These are phyloP conservation scores for Somion occarium DNA, from an alignment of 1,284 basidiomycete species.

Conservation along the genomic window DNA sequence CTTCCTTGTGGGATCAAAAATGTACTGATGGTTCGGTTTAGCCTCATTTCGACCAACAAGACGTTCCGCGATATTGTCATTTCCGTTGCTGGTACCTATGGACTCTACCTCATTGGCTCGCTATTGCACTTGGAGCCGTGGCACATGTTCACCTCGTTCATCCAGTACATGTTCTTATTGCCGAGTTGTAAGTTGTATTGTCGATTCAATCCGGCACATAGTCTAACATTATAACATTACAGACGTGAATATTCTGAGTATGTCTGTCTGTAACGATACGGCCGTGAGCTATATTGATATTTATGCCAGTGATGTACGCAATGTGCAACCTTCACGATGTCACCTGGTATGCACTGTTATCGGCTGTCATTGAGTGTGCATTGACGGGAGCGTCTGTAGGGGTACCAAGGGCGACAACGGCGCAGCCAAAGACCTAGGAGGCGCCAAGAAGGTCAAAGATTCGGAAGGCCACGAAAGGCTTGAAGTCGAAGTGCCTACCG, in stretches of 20 bases:
- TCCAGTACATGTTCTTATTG: constrained; percentile 79
- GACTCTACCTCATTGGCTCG: constrained; percentile 83
- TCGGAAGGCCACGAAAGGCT: constrained; percentile 81
- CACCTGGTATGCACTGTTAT: constrained; percentile 51
- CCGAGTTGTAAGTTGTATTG: constrained; percentile 53
- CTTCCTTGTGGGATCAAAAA: constrained; percentile 10
- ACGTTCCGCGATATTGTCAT: constrained; percentile 81
- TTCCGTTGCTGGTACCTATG: constrained; percentile 81
- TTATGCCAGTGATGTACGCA: constrained; percentile 70
- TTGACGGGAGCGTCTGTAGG: constrained; percentile 34
- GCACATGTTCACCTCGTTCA: constrained; percentile 92
- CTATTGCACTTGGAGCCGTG: constrained; percentile 88
- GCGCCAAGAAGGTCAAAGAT: constrained; percentile 81
- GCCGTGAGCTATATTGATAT: neutral
- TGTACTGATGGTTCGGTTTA: too few relatives aligned
- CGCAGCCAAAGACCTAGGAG: constrained; percentile 79
- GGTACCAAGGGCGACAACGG: constrained; percentile 92
- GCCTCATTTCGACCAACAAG: constrained; percentile 58
- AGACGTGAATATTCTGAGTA: constrained; percentile 86
- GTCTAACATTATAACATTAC: constrained; percentile 19
- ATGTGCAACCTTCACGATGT: constrained; percentile 92
- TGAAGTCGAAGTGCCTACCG: constrained; percentile 80
- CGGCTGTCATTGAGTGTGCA: neutral
- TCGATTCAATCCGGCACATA: neutral
- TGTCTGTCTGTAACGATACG: constrained; percentile 15